Evolutionary conservation across 352 stramenopile genomes (phyloP), one percentile per base, ranked within the genome.

Genomic region (Pythium dissimile): DNA sequence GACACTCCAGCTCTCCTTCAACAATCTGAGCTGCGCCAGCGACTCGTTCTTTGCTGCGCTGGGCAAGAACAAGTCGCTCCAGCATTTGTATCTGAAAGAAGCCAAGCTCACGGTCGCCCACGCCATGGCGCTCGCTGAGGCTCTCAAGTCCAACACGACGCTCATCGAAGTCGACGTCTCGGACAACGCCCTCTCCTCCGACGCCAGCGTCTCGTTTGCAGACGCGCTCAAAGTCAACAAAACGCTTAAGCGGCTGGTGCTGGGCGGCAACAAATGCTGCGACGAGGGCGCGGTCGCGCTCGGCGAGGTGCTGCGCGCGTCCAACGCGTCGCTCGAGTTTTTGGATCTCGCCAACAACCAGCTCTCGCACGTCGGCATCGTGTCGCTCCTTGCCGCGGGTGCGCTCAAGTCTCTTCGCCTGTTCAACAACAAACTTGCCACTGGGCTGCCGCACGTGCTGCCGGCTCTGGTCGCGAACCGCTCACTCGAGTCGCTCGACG

Each of bases 351-450:
- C 78, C 55, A 86, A 89, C 51, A 92, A 87, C 42, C 65, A 59
- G 23, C 71, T 94, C 18, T 83, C 77, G 0, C 64, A 72, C 28
- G 46, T 43, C 16, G 71, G 79, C 21, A 74, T 92, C 59, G 66
- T 54, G 4, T 60, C 62, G 20, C 64, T 91, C 27, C 58, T 92
- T 3, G 62, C 69, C 21, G 54, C 69, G n/a, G 59, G 71, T 26
- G 57, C 62, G 8, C 35, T 94, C 13, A 79, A 70, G 43, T 59
- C 84, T 44, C 64, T 94, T n/a, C 76, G 84, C 13, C 51, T 91
- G 54, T 94, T 94, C 41, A 80, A 92, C 69, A 94, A 92, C 67
- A 71, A 73, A 26, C 69, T 94, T 11, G 77, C 71, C 21, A 63
- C 67, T 15, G 77, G 75, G 6, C 44, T 94, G 21, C 42, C 39